Base-by-base conservation (phyloP, 345 rosid species). In the Reutealis trisperma region DNA sequence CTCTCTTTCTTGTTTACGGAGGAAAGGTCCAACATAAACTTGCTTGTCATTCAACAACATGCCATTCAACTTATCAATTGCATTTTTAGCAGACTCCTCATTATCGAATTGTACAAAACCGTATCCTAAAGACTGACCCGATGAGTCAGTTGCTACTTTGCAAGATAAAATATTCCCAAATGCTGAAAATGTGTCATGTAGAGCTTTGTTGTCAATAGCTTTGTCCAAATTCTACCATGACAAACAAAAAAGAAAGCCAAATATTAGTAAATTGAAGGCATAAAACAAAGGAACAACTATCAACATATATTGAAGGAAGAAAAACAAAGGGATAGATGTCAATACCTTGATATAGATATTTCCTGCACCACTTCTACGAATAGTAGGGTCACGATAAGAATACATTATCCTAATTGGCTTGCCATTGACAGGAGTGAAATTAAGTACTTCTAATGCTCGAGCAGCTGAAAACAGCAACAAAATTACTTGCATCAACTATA, bases 1-100 rank as follows among this genome's bases (percentile, higher is more conserved):
- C 7, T 74, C 78, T 68, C 82, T 79, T 55, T 79, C 78, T 34
- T 79, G 82, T 42, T 52, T 74, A 18, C 75, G 78, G 30, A 79
- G 74, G 54, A 79, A 79, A 47, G 52, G 82, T 16, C 78, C 78
- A 6, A 79, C 82, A 79, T 74, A 79, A 15, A 79, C 82, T 79
- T 60, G 74, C 24, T 79, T 79, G 54, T 79, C 82, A 58, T 79
- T 79, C 9, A 74, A 22, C 63, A 79, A 42, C 82, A 79, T 79
- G 32, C 82, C 82, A 74, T 79, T 74, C 37, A 79, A 67, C 25
- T 79, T 74, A 32, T 74, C 78, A 6, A 79, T 79, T n/a, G 82
- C 82, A 37, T 62, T 51, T 52, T 74, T 73, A 18, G 82, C 82
- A 67, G 78, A 59, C 18, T 74, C 78, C 57, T 79, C 82, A 24